Evolutionary conservation across 208 protist species (phyloP), one percentile per base, ranked within the genome.

Genomic region (Trypanosoma cruzi): DNA sequence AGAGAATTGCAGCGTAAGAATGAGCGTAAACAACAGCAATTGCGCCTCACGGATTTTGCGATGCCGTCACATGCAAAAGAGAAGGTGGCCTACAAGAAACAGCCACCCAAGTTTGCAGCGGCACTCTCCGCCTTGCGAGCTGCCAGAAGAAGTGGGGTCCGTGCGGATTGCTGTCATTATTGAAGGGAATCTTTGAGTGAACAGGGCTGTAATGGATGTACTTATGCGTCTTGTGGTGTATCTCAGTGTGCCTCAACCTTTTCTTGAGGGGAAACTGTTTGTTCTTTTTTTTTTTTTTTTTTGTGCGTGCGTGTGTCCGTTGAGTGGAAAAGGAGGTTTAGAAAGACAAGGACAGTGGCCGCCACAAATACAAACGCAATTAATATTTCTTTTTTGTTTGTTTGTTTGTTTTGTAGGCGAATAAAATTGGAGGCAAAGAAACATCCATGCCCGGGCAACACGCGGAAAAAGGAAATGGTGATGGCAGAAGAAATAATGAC

Each of bases 31-130:
- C 2, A 50, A 31, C 50, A 56, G 8, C 89, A 94, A 60, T 69
- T 56, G 28, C 56, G 59, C 13, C 73, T 92, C 29, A 83, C 68
- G 2, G 84, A 92, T 37, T 92, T 85, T 80, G 76, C 70, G 22
- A 58, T 80, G 32, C 32, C 54, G 32, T 66, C 68, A 26, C 56
- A 52, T 5, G 52, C 71, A 42, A 46, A 72, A 1, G 72, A 80
- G 53, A 68, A 37, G 44, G 84, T 69, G 71, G 73, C 74, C 4
- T 94, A 73, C 64, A 87, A 86, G 64, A 92, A 92, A 71, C 84
- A 88, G 48, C 68, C 79, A 1, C 74, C 69, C 52, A 71, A 68
- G 37, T 77, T 84, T 56, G 72, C 79, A 28, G 49, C 40, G 0
- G 73, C 79, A 0, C 79, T 94, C n/a, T 64, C 79, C 14, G 50